These are phyloP conservation scores for Epichloe sylvatica DNA, from an alignment of 2,329 filamentous ascomycete genomes.

Conservation along the genomic window DNA sequence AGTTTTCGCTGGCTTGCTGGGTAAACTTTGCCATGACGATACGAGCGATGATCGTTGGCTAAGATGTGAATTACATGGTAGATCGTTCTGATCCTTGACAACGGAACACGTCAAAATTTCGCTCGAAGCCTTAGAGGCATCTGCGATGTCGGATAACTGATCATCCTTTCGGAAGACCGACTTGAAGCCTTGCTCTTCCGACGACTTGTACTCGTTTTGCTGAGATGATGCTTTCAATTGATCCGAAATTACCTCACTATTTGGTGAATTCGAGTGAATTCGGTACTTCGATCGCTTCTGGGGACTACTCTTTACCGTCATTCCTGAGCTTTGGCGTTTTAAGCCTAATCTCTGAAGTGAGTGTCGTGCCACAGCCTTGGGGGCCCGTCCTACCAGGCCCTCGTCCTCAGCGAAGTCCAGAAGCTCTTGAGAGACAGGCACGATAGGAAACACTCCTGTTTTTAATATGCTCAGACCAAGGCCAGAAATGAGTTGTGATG, in stretches of 20 bases:
- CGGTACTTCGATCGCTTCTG: background rate
- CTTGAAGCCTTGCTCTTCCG: background rate
- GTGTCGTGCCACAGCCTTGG: conserved; percentile 2
- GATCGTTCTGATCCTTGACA: background rate
- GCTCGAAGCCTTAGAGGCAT: background rate
- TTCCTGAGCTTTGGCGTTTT: background rate
- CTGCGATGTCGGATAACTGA: background rate
- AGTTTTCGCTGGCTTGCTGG: conserved; percentile 8
- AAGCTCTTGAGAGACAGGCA: conserved; percentile 26
- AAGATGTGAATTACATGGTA: background rate
- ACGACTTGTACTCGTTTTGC: background rate
- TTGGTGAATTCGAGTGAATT: background rate
- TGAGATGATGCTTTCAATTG: background rate
- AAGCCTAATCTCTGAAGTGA: background rate
- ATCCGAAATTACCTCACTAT: background rate
- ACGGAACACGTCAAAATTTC: background rate
- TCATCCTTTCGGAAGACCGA: background rate
- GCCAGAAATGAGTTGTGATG: conserved; percentile 14
- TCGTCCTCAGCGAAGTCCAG: conserved; percentile 27
- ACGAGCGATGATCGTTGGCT: background rate
- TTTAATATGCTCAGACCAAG: conserved; percentile 29
- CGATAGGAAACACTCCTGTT: conserved; percentile 20
- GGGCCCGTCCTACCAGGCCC: conserved; percentile 16
- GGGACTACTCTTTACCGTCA: background rate
- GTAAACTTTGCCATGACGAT: conserved; percentile 31